A percentile compares a stretch with the other conserved stretches of the same genome.
phyloP scores from a whole-genome alignment of 139 green algal genomes.

The Chlorella sp. region DNA sequence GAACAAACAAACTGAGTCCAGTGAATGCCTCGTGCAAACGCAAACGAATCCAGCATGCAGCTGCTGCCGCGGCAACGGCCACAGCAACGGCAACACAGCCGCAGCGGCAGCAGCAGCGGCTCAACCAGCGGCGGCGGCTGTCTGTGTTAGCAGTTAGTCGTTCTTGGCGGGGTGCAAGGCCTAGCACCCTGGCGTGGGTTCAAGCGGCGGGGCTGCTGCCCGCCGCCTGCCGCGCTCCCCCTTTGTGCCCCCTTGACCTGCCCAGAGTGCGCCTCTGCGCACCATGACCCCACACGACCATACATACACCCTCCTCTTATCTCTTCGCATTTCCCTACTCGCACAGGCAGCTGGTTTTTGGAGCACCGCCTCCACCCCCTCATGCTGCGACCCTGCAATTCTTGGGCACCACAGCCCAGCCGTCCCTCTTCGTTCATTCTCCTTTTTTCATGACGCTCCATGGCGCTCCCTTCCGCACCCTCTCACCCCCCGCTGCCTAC shows the following conservation, averaged over 20 bases:
- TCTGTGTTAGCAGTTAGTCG: no score
- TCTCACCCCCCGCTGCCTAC: not conserved
- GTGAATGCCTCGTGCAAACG: not conserved
- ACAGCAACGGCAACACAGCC: not conserved
- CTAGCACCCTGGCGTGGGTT: conserved; percentile 17
- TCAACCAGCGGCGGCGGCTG: not conserved
- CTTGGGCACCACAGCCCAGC: not conserved
- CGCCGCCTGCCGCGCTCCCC: no score
- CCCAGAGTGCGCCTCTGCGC: not conserved
- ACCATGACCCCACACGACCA: not conserved
- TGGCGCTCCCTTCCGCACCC: not conserved
- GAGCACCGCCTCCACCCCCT: not conserved
- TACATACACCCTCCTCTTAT: not conserved
- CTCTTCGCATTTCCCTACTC: not conserved
- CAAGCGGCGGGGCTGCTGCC: no score
- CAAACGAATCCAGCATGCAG: not conserved
- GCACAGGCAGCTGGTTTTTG: not conserved
- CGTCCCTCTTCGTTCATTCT: not conserved
- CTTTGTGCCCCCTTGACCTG: not conserved
- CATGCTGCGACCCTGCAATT: not conserved
- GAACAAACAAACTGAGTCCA: not conserved
- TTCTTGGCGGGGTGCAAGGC: not conserved
- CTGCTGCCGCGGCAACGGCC: not conserved
- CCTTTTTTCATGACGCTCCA: not conserved
- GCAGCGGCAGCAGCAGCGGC: not conserved